Base-by-base conservation (phyloP, 768 basidiomycete genomes). In the Leccinum ochraceum region DNA sequence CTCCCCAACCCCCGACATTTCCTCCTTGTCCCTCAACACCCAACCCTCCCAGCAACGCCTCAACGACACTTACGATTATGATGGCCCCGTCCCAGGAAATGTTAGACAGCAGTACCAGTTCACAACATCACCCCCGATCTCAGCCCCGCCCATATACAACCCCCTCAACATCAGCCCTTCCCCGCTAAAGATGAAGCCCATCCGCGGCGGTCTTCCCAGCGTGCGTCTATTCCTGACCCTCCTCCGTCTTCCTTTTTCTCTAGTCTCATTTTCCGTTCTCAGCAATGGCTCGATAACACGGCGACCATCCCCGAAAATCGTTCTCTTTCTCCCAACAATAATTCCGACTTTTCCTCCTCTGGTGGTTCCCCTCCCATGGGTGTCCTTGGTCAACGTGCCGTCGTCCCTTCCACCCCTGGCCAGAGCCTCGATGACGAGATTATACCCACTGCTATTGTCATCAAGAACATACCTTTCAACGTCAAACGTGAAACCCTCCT, bases 391-490 rank as follows among this genome's bases (percentile, higher is more conserved):
- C 75, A 83, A 46, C 74, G 81, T 59, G 73, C 82, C 60, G 73
- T 82, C 20, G 77, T 76, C 44, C 78, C 85, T 24, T 75, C 78
- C 34, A 81, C 85, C 13, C 82, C 86, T 53, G 77, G 75, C 60
- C 80, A 77, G 71, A 82, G 77, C 60, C 68, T 74, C 48, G 92
- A 94, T 67, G 94, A 97, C 76, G 95, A 97, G 75, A 83, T 97
- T 75, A 98, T 98, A 77, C 96, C 96, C 58, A 98, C 95, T 10
- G 97, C 97, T 57, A 98, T 99, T 71, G 97, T 99, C 73, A 98
- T 99, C 77, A 99, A 99, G 86, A 98, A 98, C 81, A 99, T 99
- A 79, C 96, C 96, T 66, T 99, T 99, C 83, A 95, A 95, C 70
- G 94, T 98, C 66, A 93, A 95, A 79, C 89, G 93, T 71, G 96